Percentiles rank a stretch among this genome's conserved stretches.
phyloP scores from a whole-genome alignment of 1,139 yeast species.

The Dujonia santamariae region DNA sequence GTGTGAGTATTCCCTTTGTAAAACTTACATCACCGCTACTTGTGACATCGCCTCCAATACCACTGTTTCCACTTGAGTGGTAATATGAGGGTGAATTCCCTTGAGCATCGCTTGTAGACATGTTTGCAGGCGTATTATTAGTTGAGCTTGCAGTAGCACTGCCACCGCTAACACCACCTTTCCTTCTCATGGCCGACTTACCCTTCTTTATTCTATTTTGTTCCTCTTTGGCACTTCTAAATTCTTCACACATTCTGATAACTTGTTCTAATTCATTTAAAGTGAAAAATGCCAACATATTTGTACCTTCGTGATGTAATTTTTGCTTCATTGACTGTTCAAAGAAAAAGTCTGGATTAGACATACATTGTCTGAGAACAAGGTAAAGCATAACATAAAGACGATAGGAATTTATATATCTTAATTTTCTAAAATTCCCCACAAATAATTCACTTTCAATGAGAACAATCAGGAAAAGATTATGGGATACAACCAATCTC shows the following conservation, averaged over 20 bases:
- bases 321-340: constrained; percentile 25
- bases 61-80: background rate
- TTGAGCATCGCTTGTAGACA: too few relatives aligned
- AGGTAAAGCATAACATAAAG: constrained; percentile 42
- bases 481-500: constrained; percentile 34
- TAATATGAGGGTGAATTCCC: too few relatives aligned
- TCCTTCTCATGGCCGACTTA: background rate
- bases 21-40: too few relatives aligned
- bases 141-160: background rate
- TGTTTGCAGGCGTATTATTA: background rate
- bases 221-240: constrained; percentile 36
- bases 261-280: constrained; percentile 35
- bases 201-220: constrained; percentile 20
- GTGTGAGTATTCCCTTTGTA: background rate
- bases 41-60: background rate
- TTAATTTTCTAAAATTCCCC: constrained; percentile 39
- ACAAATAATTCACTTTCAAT: constrained; percentile 45
- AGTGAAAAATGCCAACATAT: constrained; percentile 39
- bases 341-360: constrained; percentile 39
- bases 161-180: too few relatives aligned
- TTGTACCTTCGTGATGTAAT: constrained; percentile 37
- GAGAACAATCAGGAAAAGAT: constrained; percentile 32
- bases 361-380: constrained; percentile 43
- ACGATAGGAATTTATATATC: constrained; percentile 41
- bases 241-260: constrained; percentile 40